Evolutionary conservation across 169 alveolate species (phyloP), one percentile per base, ranked within the genome.

Genomic region (Eimeria maxima): DNA sequence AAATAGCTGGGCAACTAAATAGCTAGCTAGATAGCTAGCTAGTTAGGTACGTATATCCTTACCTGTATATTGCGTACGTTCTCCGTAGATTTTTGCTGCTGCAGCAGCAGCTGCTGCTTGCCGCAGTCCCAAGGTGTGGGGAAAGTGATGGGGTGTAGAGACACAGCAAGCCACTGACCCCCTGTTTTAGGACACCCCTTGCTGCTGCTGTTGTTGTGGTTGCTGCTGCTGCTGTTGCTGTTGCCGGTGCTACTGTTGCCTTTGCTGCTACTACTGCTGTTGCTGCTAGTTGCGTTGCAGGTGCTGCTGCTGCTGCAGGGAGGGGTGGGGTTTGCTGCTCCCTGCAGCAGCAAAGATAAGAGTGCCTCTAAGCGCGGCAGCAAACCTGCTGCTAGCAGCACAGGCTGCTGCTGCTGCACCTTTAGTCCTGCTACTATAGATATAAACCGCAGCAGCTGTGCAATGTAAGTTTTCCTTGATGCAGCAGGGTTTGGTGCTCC

Each of bases 371-470:
- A 63, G 38, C 88, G 88, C 22, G 88, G 60, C 63, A 76, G 88
- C 60, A 76, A 76, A 3, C 88, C 88, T 1, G 88, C 88, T 22
- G 88, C 53, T 11, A 76, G 88, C 88, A 76, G 88, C 88, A 76
- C 88, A 5, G 42, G 88, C 88, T 76, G 53, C 88, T 76, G 88
- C 63, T 76, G 53, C 88, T 76, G 88, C 88, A 76, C 88, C 88
- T 44, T 29, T 33, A 76, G 50, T 29, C 88, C 88, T 4, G 60
- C 88, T 47, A 76, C 60, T 42, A 76, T 33, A 22, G 88, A 33
- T 4, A 76, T 76, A 10, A 76, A 33, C 18, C 90, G 47, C 90
- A 42, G 38, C 90, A 47, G 45, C 71, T 80, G 90, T 7, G 90
- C 53, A 8, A 80, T 42, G 47, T 42, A 47, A 7, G 71, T 20